Evolutionary conservation across 306 rosid genomes (phyloP).

Genomic region (Begonia masoniana): DNA sequence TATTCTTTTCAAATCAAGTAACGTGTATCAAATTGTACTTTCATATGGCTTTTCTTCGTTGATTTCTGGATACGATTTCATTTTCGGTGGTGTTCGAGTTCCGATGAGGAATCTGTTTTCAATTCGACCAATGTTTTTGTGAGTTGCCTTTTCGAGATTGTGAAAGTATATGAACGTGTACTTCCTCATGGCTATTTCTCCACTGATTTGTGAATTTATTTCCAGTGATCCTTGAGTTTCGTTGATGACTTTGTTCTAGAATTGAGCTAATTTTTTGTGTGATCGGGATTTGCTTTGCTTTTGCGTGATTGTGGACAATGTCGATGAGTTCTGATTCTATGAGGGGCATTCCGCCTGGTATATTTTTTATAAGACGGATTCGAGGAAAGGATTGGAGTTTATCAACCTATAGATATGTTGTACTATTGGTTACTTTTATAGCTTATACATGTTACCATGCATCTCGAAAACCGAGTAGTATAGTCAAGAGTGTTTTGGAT

Average conservation of each 20-base stretch:
- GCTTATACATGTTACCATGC: constrained; percentile 82
- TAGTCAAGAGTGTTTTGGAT: constrained; percentile 52
- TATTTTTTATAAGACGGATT: constrained; percentile 27
- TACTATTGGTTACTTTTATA: constrained; percentile 43
- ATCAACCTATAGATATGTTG: constrained; percentile 39
- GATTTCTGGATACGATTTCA: not conserved
- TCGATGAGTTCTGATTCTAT: constrained; percentile 13
- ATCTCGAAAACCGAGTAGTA: constrained; percentile 56
- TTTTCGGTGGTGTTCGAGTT: not conserved
- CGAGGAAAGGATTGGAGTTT: constrained; percentile 41
- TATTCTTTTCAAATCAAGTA: constrained; percentile 1
- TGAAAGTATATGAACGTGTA: not conserved
- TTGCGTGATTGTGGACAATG: constrained; percentile 4
- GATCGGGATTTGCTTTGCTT: not conserved
- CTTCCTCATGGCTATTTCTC: not conserved
- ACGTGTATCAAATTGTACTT: not conserved
- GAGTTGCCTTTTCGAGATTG: too few relatives aligned
- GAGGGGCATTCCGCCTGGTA: constrained; percentile 47
- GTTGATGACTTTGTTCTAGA: not conserved
- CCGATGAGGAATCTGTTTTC: not conserved
- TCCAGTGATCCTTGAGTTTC: not conserved
- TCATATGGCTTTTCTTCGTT: constrained; percentile 1
- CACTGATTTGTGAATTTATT: not conserved
- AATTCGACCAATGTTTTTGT: too few relatives aligned
- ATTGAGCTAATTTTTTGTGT: constrained; percentile 1